Base-by-base conservation (phyloP, 2,329 filamentous ascomycete species). In the Diaporthe sp. region DNA sequence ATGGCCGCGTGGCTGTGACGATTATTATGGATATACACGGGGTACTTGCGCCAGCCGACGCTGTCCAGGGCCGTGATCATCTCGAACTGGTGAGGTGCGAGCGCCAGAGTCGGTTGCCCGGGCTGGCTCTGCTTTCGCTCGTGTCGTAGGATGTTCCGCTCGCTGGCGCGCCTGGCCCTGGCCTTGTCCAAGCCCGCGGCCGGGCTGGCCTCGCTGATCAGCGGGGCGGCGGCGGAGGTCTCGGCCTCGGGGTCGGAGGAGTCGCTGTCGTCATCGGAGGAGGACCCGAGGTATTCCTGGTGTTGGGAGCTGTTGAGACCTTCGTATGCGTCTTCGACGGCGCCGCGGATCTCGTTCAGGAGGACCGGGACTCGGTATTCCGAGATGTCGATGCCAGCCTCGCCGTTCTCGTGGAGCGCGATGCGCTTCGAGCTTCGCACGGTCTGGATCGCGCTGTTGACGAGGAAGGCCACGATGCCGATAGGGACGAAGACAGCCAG, bases 1-100 rank as follows among this genome's bases (percentile, higher is more conserved):
- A 98, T 97, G 4, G 96, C 96, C 0, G 96, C 96, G 82, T 98
- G 96, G 75, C 91, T 94, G 81, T 98, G 94, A n/a, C 88, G 85
- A 71, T 91, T 88, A 8, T 95, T 93, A 77, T 93, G 93, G 51
- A 97, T 96, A 84, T 93, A 92, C 4, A 96, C 90, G 0, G 88
- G 90, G 77, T 90, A 92, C 81, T 92, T 93, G 63, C 87, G 86
- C 89, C 90, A 93, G 6, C 88, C 87, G 2, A 92, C 81, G n/a
- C 82, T 81, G 78, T 98, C 92, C 65, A 98, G 86, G 13, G 91
- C 90, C 39, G 93, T 88, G 76, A 98, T 94, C 90, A 98, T 98
- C 65, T 90, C 88, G 81, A 98, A 97, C 83, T 98, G 96, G 63
- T 92, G 90, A 6, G 92, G 88, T 0, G 94, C 92, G 70, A 98